A percentile compares a stretch with the other conserved stretches of the same genome.
Conservation (phyloP, 2,329 filamentous ascomycete genomes). For the Chrysosphaeria jannelii region DNA sequence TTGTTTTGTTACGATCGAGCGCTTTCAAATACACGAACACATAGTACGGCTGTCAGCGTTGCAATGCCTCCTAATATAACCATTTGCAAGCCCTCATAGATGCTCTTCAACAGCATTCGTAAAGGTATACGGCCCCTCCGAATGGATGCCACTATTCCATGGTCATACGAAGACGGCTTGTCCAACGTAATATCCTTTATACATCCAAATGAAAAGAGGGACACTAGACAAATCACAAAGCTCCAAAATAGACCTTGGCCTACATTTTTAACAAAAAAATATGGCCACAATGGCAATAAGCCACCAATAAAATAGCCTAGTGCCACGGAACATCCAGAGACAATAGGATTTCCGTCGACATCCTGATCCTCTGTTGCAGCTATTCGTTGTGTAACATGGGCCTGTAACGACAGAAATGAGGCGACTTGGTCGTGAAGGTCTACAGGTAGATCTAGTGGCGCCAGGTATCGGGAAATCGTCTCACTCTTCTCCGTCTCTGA, state of each 20-base stretch:
- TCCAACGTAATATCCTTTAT: slow-evolving; percentile 6
- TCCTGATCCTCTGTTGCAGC: background rate
- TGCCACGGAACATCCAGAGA: slow-evolving; percentile 7
- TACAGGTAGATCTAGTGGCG: slow-evolving; percentile 4
- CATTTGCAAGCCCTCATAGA: slow-evolving; percentile 8
- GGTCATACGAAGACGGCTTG: background rate
- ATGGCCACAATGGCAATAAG: slow-evolving; percentile 8
- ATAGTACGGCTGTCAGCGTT: slow-evolving; percentile 7
- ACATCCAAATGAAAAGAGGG: slow-evolving; percentile 8
- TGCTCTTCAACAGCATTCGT: slow-evolving; percentile 5
- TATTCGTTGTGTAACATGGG: slow-evolving; percentile 1
- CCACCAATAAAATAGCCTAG: slow-evolving; percentile 8
- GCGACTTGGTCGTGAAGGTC: slow-evolving; percentile 4
- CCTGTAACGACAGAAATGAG: too few relatives aligned
- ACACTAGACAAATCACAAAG: slow-evolving; percentile 7
- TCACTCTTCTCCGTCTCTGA: slow-evolving; percentile 5
- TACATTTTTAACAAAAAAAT: slow-evolving; percentile 7
- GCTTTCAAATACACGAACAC: slow-evolving; percentile 7
- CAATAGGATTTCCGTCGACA: slow-evolving; percentile 4
- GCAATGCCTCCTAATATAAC: slow-evolving; percentile 8
- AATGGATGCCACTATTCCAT: background rate
- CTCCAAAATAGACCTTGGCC: slow-evolving; percentile 8
- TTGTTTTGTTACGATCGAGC: background rate
- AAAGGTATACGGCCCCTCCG: slow-evolving; percentile 3
- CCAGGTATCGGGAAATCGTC: slow-evolving; percentile 4